phyloP scores from a whole-genome alignment of 2,329 filamentous ascomycete species.

The Davidsoniella eucalypti region DNA sequence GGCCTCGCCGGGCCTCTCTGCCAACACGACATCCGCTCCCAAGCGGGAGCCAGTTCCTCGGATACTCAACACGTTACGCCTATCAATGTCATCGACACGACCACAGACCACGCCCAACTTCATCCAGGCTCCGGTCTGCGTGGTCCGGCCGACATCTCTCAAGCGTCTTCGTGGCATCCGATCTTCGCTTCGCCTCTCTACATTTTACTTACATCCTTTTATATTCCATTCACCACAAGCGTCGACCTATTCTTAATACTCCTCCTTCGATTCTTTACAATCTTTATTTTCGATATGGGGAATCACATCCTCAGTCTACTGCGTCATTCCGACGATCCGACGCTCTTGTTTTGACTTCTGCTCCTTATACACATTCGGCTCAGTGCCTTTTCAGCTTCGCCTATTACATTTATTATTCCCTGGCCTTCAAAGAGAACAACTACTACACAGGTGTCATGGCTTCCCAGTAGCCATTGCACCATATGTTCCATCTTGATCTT shows the following conservation, averaged over 20 bases:
- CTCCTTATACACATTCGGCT: not conserved
- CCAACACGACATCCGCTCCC: too few relatives aligned
- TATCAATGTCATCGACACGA: too few relatives aligned
- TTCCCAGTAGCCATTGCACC: conserved; percentile 7
- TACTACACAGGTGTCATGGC: not conserved
- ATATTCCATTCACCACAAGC: not conserved
- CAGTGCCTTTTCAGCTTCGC: not conserved
- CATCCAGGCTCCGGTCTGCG: too few relatives aligned
- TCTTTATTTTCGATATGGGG: not conserved
- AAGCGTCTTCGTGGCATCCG: too few relatives aligned
- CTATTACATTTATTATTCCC: not conserved
- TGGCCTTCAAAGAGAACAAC: too few relatives aligned
- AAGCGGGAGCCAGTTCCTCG: too few relatives aligned
- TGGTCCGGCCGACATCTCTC: too few relatives aligned
- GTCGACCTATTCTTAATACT: not conserved
- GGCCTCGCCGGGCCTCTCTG: too few relatives aligned
- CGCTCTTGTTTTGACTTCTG: not conserved
- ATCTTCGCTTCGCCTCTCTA: too few relatives aligned
- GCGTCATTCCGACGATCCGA: too few relatives aligned
- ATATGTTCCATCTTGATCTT: conserved; percentile 1
- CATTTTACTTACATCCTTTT: not conserved
- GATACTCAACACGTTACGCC: too few relatives aligned
- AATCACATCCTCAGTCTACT: not conserved
- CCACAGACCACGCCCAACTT: too few relatives aligned
- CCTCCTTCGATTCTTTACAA: not conserved